Base-by-base conservation (phyloP, 2,329 filamentous ascomycete species). In the Cadophora malorum region DNA sequence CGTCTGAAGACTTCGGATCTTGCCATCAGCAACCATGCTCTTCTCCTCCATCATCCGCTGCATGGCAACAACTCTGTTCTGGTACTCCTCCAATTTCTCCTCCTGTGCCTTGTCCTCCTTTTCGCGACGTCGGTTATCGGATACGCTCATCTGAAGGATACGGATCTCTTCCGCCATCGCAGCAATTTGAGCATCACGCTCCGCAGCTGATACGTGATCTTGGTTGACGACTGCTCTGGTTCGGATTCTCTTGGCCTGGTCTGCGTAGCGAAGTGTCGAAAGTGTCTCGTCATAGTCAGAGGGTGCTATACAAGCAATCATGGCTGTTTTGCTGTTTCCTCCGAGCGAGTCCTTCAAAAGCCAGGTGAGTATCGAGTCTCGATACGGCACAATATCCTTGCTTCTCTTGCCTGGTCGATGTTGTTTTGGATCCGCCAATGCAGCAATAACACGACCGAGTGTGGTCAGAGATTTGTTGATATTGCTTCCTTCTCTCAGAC, bases 381-480 rank as follows among this genome's bases (percentile, higher is more conserved):
- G 90, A 80, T 97, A 99, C 5, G 96, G 96, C 2, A 99, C 91
- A 7, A 94, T 88, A 33, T 94, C 88, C 71, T 86, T 87, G 71
- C 87, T 87, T 71, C 83, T 83, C 77, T 92, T 91, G 47, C 84
- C 82, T 7, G 76, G 78, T 49, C 79, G 79, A 50, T 87, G 84
- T 75, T 90, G 82, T 79, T 93, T 93, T 1, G 88, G 86, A 74
- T 91, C 89, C 59, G 86, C 88, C 4, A 99, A 86, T 1, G 96
- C 95, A 35, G 94, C 95, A 79, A 99, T 99, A 60, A 99, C 96
- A 64, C 96, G 91, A 4, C 96, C 96, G 10, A 99, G 87, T 0
- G 96, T 98, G 0, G 95, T 97, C 47, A 99, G 87, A 10, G 95
- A 98, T 81, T 98, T 97, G 85, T 99, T 99, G 87, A 99, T 99